Base-by-base conservation (phyloP, 1,284 basidiomycete genomes). In the Ganoderma sinense region DNA sequence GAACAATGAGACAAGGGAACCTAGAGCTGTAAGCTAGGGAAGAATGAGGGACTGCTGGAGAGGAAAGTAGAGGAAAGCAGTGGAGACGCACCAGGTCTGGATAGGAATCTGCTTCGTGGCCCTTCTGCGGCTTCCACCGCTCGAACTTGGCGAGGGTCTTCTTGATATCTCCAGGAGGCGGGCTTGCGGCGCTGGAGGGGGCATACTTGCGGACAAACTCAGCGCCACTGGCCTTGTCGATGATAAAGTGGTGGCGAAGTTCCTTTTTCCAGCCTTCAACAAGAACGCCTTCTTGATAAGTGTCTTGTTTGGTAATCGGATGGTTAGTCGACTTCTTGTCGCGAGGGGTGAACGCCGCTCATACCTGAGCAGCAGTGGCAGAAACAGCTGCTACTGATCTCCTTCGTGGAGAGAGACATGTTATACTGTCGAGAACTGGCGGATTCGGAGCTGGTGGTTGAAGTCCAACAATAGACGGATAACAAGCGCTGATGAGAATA, bases 1-100 rank as follows among this genome's bases (percentile, higher is more conserved):
- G 41, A 69, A 66, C 6, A n/a, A 18, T 7, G 51, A 14, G 23
- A 69, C 68, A 41, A 69, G 68, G 3, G 20, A n/a, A 4, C 45
- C n/a, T n/a, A 63, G 55, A 18, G 31, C 33, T 7, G 11, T 23
- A 10, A 64, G 31, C 51, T 55, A 20, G 29, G 20, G 36, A 2
- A 7, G 10, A 31, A 20, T 33, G 18, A 33, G 55, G 11, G 16
- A 10, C 5, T 7, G 18, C 18, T 26, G 29, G 14, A 10, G 4
- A 20, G 16, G 7, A 20, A 16, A 56, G 26, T 16, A 29, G 43
- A 33, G 26, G 11, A 16, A 39, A n/a, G n/a, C n/a, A n/a, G n/a
- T n/a, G n/a, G n/a, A n/a, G 23, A 33, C 40, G 31, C 33, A 33
- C 31, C 36, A 33, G 31, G 29, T 23, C 6, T 33, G 18, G 26